Conservation (phyloP, 805 yeast genomes). For the Candida ovalis region DNA sequence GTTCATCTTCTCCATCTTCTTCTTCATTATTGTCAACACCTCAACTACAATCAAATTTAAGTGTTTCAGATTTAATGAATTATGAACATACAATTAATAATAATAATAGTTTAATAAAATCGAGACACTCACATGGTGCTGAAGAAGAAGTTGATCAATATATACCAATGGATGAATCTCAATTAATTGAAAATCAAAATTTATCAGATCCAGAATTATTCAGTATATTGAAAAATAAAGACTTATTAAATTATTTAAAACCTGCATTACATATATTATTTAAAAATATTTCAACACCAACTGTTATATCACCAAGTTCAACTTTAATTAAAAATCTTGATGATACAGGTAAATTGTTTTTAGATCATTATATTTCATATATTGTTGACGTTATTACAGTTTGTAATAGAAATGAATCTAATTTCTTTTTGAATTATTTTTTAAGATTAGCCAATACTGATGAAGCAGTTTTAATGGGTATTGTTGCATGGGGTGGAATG, state of each 20-base stretch:
- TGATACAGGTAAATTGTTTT: conserved; percentile 39
- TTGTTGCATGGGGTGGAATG: conserved; percentile 61
- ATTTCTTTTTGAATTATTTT: conserved; percentile 49
- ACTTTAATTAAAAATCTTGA: conserved; percentile 33
- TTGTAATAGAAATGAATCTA: conserved; percentile 44
- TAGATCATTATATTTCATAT: conserved; percentile 47
- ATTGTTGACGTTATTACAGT: conserved; percentile 40
- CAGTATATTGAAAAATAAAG: conserved; percentile 18
- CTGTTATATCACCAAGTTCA: conserved; percentile 20
- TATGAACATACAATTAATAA: neutral
- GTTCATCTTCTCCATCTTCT: neutral
- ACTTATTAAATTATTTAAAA: conserved; percentile 19
- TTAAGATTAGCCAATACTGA: conserved; percentile 49
- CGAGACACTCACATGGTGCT: too few species aligned
- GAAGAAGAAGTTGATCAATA: conserved; percentile 16
- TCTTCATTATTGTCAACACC: too few species aligned
- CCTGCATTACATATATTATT: conserved; percentile 28
- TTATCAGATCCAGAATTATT: conserved; percentile 26
- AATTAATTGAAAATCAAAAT: conserved; percentile 28
- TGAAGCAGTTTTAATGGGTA: conserved; percentile 44
- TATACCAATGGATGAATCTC: conserved; percentile 35
- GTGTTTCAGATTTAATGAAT: neutral
- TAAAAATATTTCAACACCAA: conserved; percentile 15
- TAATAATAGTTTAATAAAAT: too few species aligned
- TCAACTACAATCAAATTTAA: neutral